A percentile compares a stretch with the other conserved stretches of the same genome.
These are phyloP conservation scores for Phytophthora ohioensis DNA, from an alignment of 352 stramenopile genomes.

Conservation along the genomic window DNA sequence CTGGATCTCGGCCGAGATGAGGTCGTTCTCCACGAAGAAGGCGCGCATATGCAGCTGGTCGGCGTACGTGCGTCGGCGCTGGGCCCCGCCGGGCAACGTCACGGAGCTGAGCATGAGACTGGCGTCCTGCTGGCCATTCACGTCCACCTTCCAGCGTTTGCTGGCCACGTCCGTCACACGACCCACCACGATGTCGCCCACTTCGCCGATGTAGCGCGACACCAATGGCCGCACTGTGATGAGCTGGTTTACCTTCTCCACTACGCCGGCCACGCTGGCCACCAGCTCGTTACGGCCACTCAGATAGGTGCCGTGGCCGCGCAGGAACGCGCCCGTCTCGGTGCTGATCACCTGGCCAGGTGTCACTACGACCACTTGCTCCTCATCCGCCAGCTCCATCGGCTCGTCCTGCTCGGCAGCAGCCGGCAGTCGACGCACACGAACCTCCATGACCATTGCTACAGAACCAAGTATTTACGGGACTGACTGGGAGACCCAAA, in stretches of 20 bases:
- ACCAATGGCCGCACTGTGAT: slow-evolving; percentile 94
- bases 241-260: slow-evolving; percentile 97
- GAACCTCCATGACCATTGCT: slow-evolving; percentile 49
- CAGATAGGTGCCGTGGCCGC: slow-evolving; percentile 96
- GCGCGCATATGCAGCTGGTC: slow-evolving; percentile 97
- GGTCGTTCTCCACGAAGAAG: slow-evolving; percentile 96
- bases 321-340: slow-evolving; percentile 83
- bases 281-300: slow-evolving; percentile 87
- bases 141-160: slow-evolving; percentile 96
- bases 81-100: slow-evolving; percentile 94
- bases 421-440: slow-evolving; percentile 38
- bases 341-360: slow-evolving; percentile 83
- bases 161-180: slow-evolving; percentile 93
- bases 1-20: slow-evolving; percentile 94
- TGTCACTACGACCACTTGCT: slow-evolving; percentile 73
- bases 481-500: no score
- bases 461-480: no score
- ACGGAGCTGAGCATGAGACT: slow-evolving; percentile 95
- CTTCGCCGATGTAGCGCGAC: slow-evolving; percentile 93
- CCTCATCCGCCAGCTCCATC: slow-evolving; percentile 44
- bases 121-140: slow-evolving; percentile 86
- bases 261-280: slow-evolving; percentile 93
- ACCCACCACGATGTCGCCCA: slow-evolving; percentile 98
- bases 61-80: slow-evolving; percentile 96
- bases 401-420: slow-evolving; percentile 23